Percentiles rank a stretch among this genome's conserved stretches.
These are phyloP conservation scores for Penicillium subrubescens DNA, from an alignment of 495 filamentous ascomycete species.

Conservation along the genomic window DNA sequence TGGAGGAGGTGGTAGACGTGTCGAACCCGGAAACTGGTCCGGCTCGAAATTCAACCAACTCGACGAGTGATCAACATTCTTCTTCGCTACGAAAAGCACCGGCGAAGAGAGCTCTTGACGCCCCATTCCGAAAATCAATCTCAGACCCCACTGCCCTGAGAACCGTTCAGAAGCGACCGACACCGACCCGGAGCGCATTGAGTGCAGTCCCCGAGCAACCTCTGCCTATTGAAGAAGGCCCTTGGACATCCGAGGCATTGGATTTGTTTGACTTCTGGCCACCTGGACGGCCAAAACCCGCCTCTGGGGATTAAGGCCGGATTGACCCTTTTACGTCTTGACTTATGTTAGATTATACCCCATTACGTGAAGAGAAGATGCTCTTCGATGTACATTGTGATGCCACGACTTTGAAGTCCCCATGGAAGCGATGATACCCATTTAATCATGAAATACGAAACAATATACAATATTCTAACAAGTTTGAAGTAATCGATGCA, in stretches of 20 bases:
- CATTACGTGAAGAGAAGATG: neutral
- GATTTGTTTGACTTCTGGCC: slow-evolving; percentile 63
- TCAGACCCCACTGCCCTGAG: slow-evolving; percentile 39
- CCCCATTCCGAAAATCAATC: slow-evolving; percentile 39
- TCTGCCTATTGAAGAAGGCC: slow-evolving; percentile 33
- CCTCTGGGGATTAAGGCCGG: slow-evolving; percentile 7
- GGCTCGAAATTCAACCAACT: neutral
- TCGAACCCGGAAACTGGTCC: neutral
- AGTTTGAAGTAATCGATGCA: neutral
- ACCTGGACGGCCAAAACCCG: slow-evolving; percentile 39
- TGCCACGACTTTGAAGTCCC: neutral
- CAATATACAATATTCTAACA: neutral
- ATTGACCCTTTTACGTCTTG: neutral
- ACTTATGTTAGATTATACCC: slow-evolving; percentile 6
- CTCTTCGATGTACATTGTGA: neutral
- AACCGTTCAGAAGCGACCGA: slow-evolving; percentile 16
- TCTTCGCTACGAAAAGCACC: slow-evolving; percentile 7
- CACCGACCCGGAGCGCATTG: slow-evolving; percentile 23
- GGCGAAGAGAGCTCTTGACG: slow-evolving; percentile 15
- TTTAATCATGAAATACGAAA: neutral
- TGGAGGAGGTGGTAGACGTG: slow-evolving; percentile 33
- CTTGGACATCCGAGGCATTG: slow-evolving; percentile 62
- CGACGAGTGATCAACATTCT: neutral
- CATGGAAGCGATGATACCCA: slow-evolving; percentile 24
- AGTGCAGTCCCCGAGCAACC: slow-evolving; percentile 16